Evolutionary conservation across 805 yeast genomes (phyloP).

Genomic region (Cyberlindnera samutprakarnensis): DNA sequence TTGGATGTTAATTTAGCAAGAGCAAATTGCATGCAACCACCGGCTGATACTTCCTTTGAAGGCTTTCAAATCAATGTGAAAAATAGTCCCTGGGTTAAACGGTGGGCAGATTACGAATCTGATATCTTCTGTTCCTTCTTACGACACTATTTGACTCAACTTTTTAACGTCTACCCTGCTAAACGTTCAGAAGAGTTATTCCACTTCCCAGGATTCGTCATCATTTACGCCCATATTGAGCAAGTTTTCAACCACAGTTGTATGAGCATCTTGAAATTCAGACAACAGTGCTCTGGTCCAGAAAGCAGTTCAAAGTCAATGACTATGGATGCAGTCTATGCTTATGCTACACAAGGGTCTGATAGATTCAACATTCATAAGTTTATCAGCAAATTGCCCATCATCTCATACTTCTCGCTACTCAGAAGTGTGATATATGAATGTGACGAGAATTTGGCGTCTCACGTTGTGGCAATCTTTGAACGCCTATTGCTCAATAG

Average conservation of each 20-base stretch:
- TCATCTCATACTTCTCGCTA: slow-evolving; percentile 5
- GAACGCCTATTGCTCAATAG: slow-evolving; percentile 4
- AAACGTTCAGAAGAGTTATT: slow-evolving; percentile 5
- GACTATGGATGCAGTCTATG: slow-evolving; percentile 1
- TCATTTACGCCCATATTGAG: slow-evolving; percentile 17
- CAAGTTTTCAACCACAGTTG: slow-evolving; percentile 19
- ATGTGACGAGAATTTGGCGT: slow-evolving; percentile 1
- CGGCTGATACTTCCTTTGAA: slow-evolving; percentile 25
- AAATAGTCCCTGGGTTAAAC: slow-evolving; percentile 49
- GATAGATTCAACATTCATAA: slow-evolving; percentile 2
- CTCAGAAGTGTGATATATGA: slow-evolving; percentile 6
- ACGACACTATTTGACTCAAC: slow-evolving; percentile 40
- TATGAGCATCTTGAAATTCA: slow-evolving; percentile 13
- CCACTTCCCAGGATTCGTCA: slow-evolving; percentile 16
- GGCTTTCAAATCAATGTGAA: slow-evolving; percentile 36
- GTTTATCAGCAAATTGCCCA: slow-evolving; percentile 7
- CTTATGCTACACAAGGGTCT: neutral
- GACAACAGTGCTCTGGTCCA: slow-evolving; percentile 1
- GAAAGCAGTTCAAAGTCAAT: neutral
- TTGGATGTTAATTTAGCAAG: slow-evolving; percentile 25
- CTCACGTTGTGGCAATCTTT: neutral
- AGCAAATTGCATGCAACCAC: slow-evolving; percentile 33
- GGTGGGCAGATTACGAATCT: slow-evolving; percentile 52
- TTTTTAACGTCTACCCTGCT: slow-evolving; percentile 2
- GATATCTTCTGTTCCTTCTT: slow-evolving; percentile 55